These are phyloP conservation scores for Luffa aegyptiaca DNA, from an alignment of 306 rosid genomes.

Conservation along the genomic window DNA sequence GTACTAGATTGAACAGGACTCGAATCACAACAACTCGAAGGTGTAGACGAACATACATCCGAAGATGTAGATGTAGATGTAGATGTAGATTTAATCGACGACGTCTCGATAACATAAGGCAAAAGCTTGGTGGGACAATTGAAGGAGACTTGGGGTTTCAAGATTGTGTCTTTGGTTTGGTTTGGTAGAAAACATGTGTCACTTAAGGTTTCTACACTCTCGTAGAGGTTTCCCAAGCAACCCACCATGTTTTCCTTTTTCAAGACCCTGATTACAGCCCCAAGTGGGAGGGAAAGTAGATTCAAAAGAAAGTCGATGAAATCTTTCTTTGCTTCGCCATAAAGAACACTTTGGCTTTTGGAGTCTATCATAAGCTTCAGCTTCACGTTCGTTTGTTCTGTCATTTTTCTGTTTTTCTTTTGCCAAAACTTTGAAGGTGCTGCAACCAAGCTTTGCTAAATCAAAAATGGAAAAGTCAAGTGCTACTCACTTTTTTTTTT, in stretches of 20 bases:
- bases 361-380: constrained; percentile 32
- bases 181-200: constrained; percentile 24
- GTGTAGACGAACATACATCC: too few relatives aligned
- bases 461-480: too few relatives aligned
- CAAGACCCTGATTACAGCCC: constrained; percentile 18
- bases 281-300: constrained; percentile 27
- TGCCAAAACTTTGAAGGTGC: background rate
- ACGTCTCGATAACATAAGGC: background rate
- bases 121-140: background rate
- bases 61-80: too few relatives aligned
- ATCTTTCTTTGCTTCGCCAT: constrained; percentile 40
- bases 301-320: constrained; percentile 34
- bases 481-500: too few relatives aligned
- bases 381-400: background rate
- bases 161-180: constrained; percentile 9
- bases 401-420: too few relatives aligned
- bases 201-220: constrained; percentile 27
- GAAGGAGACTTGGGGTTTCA: constrained; percentile 16
- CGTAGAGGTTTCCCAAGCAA: constrained; percentile 29
- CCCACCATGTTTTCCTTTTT: constrained; percentile 30
- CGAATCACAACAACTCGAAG: too few relatives aligned
- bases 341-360: constrained; percentile 19
- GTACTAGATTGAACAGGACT: too few relatives aligned
- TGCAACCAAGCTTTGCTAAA: background rate
- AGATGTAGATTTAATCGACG: too few relatives aligned